Conservation (phyloP, 2,329 filamentous ascomycete genomes). For the Scedosporium boydii region DNA sequence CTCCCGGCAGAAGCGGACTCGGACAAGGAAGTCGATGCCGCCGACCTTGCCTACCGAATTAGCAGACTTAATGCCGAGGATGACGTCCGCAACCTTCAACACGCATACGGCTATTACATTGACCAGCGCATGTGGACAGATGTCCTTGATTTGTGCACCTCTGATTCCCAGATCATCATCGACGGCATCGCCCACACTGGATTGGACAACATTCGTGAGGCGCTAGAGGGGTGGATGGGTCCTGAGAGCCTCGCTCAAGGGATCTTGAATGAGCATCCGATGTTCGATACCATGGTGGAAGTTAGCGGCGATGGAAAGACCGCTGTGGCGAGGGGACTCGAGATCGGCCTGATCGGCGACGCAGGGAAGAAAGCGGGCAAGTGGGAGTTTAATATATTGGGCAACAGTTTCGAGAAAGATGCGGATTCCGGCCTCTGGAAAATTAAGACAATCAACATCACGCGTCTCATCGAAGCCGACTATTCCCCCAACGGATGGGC, state of each 20-base stretch:
- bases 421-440: background rate
- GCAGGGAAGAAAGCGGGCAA: background rate
- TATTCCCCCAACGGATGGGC: background rate
- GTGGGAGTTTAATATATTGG: slow-evolving; percentile 5
- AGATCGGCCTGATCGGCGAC: slow-evolving; percentile 1
- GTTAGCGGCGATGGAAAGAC: background rate
- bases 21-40: background rate
- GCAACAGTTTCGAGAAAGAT: background rate
- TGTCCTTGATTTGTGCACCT: background rate
- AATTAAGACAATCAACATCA: background rate
- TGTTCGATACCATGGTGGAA: slow-evolving; percentile 1
- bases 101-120: slow-evolving; percentile 2
- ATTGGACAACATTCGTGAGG: background rate
- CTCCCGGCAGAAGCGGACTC: background rate
- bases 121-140: slow-evolving; percentile 4
- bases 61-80: slow-evolving; percentile 1
- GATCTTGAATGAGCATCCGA: slow-evolving; percentile 2
- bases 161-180: background rate
- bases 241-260: background rate
- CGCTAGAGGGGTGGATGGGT: slow-evolving; percentile 6
- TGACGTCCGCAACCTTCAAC: slow-evolving; percentile 2
- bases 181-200: background rate
- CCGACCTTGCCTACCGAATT: background rate
- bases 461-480: background rate
- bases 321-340: background rate